A percentile compares a stretch with the other conserved stretches of the same genome.
These are phyloP conservation scores for Ambrosia artemisiifolia DNA, from an alignment of 129 eudicot genomes.

Conservation along the genomic window DNA sequence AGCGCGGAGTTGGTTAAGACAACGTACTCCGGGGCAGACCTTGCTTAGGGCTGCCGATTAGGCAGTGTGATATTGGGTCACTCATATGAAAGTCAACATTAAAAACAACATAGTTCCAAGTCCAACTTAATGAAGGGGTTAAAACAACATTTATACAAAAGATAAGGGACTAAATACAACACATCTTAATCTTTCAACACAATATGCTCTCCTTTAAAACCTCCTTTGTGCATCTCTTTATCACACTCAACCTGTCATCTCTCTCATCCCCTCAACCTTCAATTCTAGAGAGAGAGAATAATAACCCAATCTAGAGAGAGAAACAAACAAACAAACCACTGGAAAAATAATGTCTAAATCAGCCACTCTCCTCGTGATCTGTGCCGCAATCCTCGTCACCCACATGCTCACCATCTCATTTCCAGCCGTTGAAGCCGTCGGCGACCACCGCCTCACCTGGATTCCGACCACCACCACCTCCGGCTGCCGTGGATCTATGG, in stretches of 20 bases:
- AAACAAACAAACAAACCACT: slow-evolving; percentile 2
- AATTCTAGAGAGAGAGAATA: slow-evolving; percentile 16
- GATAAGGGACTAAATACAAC: neutral
- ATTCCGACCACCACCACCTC: slow-evolving; percentile 26
- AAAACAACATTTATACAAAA: neutral
- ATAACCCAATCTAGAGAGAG: slow-evolving; percentile 15
- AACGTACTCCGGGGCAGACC: too few relatives aligned
- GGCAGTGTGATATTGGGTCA: too few relatives aligned
- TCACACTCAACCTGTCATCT: slow-evolving; percentile 27
- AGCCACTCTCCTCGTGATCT: slow-evolving; percentile 31
- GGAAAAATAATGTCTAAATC: slow-evolving; percentile 31
- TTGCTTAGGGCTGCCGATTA: too few relatives aligned
- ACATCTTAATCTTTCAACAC: slow-evolving; percentile 2
- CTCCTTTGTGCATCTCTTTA: slow-evolving; percentile 1
- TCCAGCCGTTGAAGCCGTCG: slow-evolving; percentile 31
- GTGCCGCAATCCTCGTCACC: slow-evolving; percentile 23
- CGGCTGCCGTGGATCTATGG: slow-evolving; percentile 45
- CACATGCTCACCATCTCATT: slow-evolving; percentile 27
- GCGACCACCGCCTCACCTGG: slow-evolving; percentile 18
- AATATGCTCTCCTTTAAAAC: slow-evolving; percentile 22
- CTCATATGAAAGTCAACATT: too few relatives aligned
- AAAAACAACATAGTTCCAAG: too few relatives aligned
- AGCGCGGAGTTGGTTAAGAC: too few relatives aligned
- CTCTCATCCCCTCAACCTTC: neutral
- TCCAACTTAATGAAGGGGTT: neutral